Base-by-base conservation (phyloP, 176 grass and related monocot species). In the Phoenix roebelenii region DNA sequence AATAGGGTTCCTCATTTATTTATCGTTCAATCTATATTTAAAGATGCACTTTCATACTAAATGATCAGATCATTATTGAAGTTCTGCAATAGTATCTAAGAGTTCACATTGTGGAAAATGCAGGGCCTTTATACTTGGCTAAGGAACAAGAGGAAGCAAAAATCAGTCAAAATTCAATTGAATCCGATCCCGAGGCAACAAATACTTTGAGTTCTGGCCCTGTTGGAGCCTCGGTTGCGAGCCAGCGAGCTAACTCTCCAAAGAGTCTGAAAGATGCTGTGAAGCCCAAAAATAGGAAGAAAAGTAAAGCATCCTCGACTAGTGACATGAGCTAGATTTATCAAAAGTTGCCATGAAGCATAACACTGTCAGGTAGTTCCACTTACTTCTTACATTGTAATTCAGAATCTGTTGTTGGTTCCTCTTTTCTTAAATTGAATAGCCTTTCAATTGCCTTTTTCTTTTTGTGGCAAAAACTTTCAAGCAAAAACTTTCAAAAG, bases 231-330 rank as follows among this genome's bases (percentile, higher is more conserved):
- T 78, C 76, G 35, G 62, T 55, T 49, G 76, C 22, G 57, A 59
- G 23, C 29, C 82, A 79, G 78, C 81, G 81, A 74, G 60, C 54
- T 58, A 52, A 50, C 69, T 75, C 67, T 0, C 73, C 93, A 16
- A 88, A 97, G 76, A 91, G 70, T 77, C 80, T 97, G 78, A 85
- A 80, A 66, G 93, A 85, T 62, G 81, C 87, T 12, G 77, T 98
- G 58, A 98, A 98, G 77, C 79, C 81, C 28, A 92, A 81, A 83
- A 58, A 78, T 75, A 87, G 61, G 79, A 85, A 76, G 66, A 92
- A 83, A 69, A 88, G 80, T 23, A 90, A 85, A 51, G 50, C 25
- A 44, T 44, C 35, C 35, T 44, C 9, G 7, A 23, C 52, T 4
- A 70, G 57, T 50, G 25, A 39, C 48, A 29, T 18, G 16, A 77